Evolutionary conservation across 371 early-diverging fungal genomes (phyloP), one percentile per base, ranked within the genome.

Genomic region (Mucor racemosus): DNA sequence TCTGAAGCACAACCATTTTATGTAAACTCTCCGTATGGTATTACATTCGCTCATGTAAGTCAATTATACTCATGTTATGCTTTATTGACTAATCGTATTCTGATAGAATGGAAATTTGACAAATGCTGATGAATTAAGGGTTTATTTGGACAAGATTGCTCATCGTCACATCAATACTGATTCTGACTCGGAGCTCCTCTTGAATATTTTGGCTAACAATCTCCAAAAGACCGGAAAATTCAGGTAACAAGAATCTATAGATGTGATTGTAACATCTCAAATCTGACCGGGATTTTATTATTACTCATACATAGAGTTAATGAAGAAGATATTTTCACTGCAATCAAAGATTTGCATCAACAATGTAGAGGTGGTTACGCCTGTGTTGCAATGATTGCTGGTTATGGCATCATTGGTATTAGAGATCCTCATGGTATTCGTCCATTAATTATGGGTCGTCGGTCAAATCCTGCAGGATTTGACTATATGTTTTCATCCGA

Each of bases 121-220:
- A 57, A 99, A 99, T 77, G 91, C 96, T 48, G 80, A 75, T 34
- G 95, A 96, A 71, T 84, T 99, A 61, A 86, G 90, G 66, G 82
- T 82, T 13, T 97, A 90, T 71, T 76, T 99, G 57, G 99, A 97
- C 80, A 79, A 87, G 67, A 91, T 92, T 55, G 97, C 98, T 41
- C 99, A 97, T 80, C 92, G 99, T 58, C 99, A 99, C 74, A 96
- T 99, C 82, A 99, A 99, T 84, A 98, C 99, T 5, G 95, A 96
- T 74, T 97, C 97, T 10, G 99, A 98, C 82, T 95, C 97, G 50
- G 99, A 98, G 84, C 76, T 97, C 44, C 82, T 97, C 60, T 84
- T 98, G 57, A 98, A 98, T 85, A 92, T 97, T 69, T 91, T 98
- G 74, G 99, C 97, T 67, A 85, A 92, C 79, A 90, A 93, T 75